phyloP scores from a whole-genome alignment of 2,329 filamentous ascomycete species.

The Neopestalotiopsis sp. region DNA sequence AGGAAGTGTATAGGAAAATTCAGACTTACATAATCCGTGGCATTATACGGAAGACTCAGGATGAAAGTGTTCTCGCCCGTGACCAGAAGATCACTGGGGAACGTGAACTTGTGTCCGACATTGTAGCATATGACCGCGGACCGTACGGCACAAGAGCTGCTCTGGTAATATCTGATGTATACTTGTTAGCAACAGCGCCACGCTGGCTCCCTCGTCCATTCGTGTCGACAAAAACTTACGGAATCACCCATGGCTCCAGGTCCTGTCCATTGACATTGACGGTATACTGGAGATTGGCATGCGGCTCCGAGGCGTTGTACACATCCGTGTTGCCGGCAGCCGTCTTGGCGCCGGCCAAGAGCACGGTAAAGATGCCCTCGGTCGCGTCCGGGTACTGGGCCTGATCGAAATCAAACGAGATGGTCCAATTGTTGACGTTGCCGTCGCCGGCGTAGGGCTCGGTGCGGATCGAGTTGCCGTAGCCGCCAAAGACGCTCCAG shows the following conservation, averaged over 20 bases:
- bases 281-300: constrained; percentile 57
- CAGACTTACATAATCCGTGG: constrained; percentile 50
- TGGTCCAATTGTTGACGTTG: constrained; percentile 65
- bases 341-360: constrained; percentile 67
- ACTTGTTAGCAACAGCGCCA: no score
- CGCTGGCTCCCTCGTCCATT: no score
- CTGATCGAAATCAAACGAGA: constrained; percentile 55
- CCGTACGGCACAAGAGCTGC: constrained; percentile 64
- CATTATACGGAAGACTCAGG: constrained; percentile 64
- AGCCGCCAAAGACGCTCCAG: constrained; percentile 67
- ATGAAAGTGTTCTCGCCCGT: constrained; percentile 60
- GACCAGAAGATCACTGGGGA: constrained; percentile 54
- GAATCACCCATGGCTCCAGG: constrained; percentile 61
- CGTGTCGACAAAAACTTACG: constrained; percentile 33
- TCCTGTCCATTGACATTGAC: constrained; percentile 46
- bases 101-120: constrained; percentile 63
- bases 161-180: constrained; percentile 48
- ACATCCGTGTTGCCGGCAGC: constrained; percentile 66
- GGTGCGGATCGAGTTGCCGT: constrained; percentile 52
- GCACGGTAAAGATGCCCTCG: constrained; percentile 64
- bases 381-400: constrained; percentile 46
- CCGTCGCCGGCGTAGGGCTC: constrained; percentile 45
- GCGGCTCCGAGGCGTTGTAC: constrained; percentile 58
- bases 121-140: constrained; percentile 68
- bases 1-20: neutral